Evolutionary conservation across 2,329 filamentous ascomycete species (phyloP).

Genomic region (Fusarium neocosmosporiellum): DNA sequence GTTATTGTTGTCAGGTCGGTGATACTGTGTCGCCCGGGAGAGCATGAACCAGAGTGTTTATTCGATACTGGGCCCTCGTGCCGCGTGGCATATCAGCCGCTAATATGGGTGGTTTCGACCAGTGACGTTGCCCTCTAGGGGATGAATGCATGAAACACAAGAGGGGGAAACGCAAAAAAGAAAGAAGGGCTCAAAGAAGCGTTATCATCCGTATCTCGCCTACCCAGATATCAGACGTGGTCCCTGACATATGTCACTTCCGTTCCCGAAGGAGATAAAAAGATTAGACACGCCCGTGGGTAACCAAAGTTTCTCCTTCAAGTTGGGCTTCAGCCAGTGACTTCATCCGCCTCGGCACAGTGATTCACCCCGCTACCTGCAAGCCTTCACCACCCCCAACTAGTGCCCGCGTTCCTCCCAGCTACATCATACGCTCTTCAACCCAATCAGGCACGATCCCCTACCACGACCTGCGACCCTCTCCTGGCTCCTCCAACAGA

Average conservation of each 20-base stretch:
- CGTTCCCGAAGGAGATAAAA: not conserved
- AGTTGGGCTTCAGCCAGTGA: constrained; percentile 8
- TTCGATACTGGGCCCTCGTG: not conserved
- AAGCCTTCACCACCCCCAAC: constrained; percentile 2
- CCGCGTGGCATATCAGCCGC: constrained; percentile 8
- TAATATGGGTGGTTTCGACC: constrained; percentile 11
- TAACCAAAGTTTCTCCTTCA: not conserved
- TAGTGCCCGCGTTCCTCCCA: constrained; percentile 27
- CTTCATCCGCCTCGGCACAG: constrained; percentile 25
- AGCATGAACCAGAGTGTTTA: constrained; percentile 2
- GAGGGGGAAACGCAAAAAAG: not conserved
- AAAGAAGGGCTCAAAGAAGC: not conserved
- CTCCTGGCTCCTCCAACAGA: constrained; percentile 37
- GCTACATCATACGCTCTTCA: constrained; percentile 39
- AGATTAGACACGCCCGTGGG: not conserved
- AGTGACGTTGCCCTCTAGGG: constrained; percentile 14
- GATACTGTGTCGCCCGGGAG: constrained; percentile 9
- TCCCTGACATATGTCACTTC: not conserved
- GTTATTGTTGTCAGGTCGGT: not conserved
- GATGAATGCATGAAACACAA: constrained; percentile 4
- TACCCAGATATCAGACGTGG: not conserved
- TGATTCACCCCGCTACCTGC: constrained; percentile 20
- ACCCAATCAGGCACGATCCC: constrained; percentile 43
- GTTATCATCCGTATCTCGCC: not conserved
- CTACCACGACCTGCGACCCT: constrained; percentile 33